These are phyloP conservation scores for Ascodesmis nigricans DNA, from an alignment of 495 filamentous ascomycete species.

Conservation along the genomic window DNA sequence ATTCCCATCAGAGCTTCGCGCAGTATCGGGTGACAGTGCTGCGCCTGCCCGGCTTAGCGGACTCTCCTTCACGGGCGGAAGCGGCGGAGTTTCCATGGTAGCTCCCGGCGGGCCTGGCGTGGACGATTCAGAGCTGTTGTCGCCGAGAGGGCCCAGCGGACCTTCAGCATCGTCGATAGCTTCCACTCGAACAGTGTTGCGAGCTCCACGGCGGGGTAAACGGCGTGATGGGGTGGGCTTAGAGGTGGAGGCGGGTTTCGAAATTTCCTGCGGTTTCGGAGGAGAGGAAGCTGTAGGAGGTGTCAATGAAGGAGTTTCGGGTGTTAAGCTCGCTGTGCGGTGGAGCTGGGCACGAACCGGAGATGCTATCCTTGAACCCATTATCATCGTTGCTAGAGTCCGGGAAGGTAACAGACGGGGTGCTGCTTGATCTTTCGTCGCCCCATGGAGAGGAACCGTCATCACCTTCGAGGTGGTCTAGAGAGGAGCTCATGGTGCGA, in stretches of 20 bases:
- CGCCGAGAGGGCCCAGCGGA: conserved; percentile 68
- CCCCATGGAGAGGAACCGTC: conserved; percentile 21
- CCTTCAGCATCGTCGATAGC: conserved; percentile 78
- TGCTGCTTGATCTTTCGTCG: conserved; percentile 20
- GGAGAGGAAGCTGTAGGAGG: neutral
- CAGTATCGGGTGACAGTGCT: conserved; percentile 3
- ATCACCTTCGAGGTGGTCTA: conserved; percentile 15
- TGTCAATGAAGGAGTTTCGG: neutral
- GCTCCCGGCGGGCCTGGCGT: conserved; percentile 14
- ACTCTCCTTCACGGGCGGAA: conserved; percentile 72
- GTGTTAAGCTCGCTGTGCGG: neutral
- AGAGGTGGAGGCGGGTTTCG: conserved; percentile 5
- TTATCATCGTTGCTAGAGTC: conserved; percentile 6
- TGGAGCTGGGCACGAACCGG: neutral
- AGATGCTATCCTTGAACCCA: conserved; percentile 8
- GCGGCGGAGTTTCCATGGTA: conserved; percentile 46
- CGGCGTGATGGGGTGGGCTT: conserved; percentile 6
- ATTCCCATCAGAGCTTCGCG: conserved; percentile 34
- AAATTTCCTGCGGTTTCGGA: conserved; percentile 1
- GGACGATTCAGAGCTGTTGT: conserved; percentile 30
- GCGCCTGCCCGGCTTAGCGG: conserved; percentile 7
- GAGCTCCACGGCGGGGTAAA: conserved; percentile 17
- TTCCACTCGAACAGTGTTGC: conserved; percentile 28
- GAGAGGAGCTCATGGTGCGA: conserved; percentile 16
- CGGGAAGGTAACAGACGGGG: conserved; percentile 7